Evolutionary conservation across 352 stramenopile species (phyloP), one percentile per base, ranked within the genome.

Genomic region (Globisporangium middletonii): DNA sequence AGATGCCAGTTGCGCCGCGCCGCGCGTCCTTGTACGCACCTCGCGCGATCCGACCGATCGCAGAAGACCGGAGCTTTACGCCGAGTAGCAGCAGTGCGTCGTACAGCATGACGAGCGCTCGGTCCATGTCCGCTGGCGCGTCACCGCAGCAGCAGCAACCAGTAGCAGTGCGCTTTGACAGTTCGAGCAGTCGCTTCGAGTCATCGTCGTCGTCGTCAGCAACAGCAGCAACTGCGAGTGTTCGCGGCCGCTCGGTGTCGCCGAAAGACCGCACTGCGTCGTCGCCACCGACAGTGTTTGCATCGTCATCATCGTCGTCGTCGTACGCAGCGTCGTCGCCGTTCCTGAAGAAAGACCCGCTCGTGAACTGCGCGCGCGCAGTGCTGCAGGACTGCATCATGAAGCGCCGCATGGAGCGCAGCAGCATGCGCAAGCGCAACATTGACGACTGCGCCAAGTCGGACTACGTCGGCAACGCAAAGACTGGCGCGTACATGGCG

Each of bases 361-460:
- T 92, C 16, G 73, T 78, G 33, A 75, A 70, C 16, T 90, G 83
- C 35, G 78, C 83, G 18, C 67, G 76, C 7, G 79, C 77, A 15
- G 77, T 92, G 37, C 42, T 90, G 30, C 71, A 90, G 58, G 79
- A 92, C 46, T 92, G 79, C 57, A 82, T 88, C 27, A 73, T 77
- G 54, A 78, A 81, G 55, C 71, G 75, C 12, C 63, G 79, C 58
- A 71, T 81, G 55, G 71, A 87, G 38, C 67, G 75, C 35, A 83
- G 60, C 53, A 85, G 62, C 27, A 67, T 82, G 59, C 71, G 77
- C 13, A 92, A 92, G 58, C 79, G 83, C 38, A 88, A 71, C 4
- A 73, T 88, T 26, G 80, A 91, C 58, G 75, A 68, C 15, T 77
- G 67, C 42, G 51, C 73, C 47, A 71, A 72, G 48, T 63, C 55